These are phyloP conservation scores for Candida easanensis DNA, from an alignment of 805 yeast genomes.

Conservation along the genomic window DNA sequence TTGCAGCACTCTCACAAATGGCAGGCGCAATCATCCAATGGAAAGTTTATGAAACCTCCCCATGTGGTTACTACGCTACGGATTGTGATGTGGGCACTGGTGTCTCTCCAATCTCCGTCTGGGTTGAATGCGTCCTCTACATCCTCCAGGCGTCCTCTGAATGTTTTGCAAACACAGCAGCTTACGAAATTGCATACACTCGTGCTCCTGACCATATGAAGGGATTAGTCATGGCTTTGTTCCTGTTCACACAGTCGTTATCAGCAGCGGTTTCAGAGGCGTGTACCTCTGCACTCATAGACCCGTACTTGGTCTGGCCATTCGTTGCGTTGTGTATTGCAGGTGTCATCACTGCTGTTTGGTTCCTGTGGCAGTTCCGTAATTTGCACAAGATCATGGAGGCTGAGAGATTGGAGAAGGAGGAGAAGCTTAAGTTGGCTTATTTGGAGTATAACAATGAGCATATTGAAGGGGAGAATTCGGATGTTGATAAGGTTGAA, in stretches of 20 bases:
- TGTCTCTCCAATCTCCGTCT: constrained; percentile 51
- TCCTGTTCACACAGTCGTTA: constrained; percentile 66
- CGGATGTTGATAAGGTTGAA: too few species aligned
- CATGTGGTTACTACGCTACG: constrained; percentile 65
- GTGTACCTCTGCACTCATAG: constrained; percentile 58
- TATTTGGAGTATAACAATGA: too few species aligned
- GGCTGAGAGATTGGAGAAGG: constrained; percentile 21
- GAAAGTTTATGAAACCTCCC: constrained; percentile 65
- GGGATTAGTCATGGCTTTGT: constrained; percentile 45
- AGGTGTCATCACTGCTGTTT: constrained; percentile 54
- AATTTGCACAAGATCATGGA: constrained; percentile 24
- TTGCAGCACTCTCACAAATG: constrained; percentile 41
- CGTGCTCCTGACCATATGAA: constrained; percentile 66
- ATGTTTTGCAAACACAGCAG: constrained; percentile 77
- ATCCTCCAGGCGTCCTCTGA: constrained; percentile 72
- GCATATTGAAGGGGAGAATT: too few species aligned
- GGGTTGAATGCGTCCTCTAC: constrained; percentile 67
- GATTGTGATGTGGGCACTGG: constrained; percentile 39
- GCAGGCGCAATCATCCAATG: constrained; percentile 58
- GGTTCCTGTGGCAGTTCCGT: constrained; percentile 41
- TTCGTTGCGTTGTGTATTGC: constrained; percentile 62
- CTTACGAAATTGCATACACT: constrained; percentile 80
- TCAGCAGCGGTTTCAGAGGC: constrained; percentile 80
- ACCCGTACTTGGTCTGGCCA: constrained; percentile 71
- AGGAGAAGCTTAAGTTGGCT: constrained; percentile 18